phyloP scores from a whole-genome alignment of 768 basidiomycete species.

The Lentinus brumalis region DNA sequence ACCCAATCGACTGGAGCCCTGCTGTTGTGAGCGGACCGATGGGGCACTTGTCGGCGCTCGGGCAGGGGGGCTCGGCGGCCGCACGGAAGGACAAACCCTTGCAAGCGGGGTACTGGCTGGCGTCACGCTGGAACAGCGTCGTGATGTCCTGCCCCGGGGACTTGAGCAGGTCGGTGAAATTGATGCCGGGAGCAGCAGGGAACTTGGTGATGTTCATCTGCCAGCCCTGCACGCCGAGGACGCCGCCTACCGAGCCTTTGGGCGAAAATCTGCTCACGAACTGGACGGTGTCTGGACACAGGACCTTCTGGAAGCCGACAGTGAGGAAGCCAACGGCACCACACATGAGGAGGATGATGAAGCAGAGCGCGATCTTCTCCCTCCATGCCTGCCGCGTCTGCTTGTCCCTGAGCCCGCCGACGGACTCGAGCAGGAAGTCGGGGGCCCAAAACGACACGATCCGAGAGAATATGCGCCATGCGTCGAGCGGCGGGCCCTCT shows the following conservation, averaged over 20 bases:
- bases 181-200: slow-evolving; percentile 46
- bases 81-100: slow-evolving; percentile 59
- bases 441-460: slow-evolving; percentile 93
- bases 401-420: slow-evolving; percentile 83
- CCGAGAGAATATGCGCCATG: slow-evolving; percentile 83
- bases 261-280: slow-evolving; percentile 47
- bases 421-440: slow-evolving; percentile 63
- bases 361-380: slow-evolving; percentile 93
- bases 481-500: slow-evolving; percentile 44
- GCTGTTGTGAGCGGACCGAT: slow-evolving; percentile 60
- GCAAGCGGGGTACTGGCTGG: slow-evolving; percentile 68
- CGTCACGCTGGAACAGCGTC: slow-evolving; percentile 73
- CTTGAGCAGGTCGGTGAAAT: slow-evolving; percentile 59
- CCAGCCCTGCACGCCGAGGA: slow-evolving; percentile 75
- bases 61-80: slow-evolving; percentile 78
- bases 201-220: slow-evolving; percentile 73
- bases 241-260: slow-evolving; percentile 58
- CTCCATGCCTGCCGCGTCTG: slow-evolving; percentile 89
- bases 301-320: slow-evolving; percentile 88
- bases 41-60: slow-evolving; percentile 58
- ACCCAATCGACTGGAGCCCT: slow-evolving; percentile 60
- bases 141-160: slow-evolving; percentile 88
- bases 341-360: slow-evolving; percentile 81
- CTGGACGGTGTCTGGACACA: slow-evolving; percentile 70
- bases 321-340: slow-evolving; percentile 86